Percentiles rank a stretch among this genome's conserved stretches.
Evolutionary conservation across 805 yeast genomes (phyloP).

Genomic region (Lipomyces starkeyi): DNA sequence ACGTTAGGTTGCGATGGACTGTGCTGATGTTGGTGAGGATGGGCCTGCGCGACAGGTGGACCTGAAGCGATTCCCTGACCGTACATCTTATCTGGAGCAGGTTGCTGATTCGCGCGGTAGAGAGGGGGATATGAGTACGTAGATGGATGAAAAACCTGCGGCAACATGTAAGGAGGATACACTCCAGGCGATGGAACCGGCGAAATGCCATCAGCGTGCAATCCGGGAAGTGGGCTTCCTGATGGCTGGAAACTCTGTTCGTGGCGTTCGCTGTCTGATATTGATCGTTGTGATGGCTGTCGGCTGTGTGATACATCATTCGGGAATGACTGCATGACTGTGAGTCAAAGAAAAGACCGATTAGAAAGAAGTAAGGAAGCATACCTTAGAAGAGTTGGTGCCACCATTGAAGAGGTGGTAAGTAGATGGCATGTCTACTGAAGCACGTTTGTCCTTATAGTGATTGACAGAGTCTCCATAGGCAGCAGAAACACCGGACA

Average conservation of each 20-base stretch:
- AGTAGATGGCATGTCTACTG: constrained; percentile 16
- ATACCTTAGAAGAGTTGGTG: background rate
- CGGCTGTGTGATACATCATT: constrained; percentile 28
- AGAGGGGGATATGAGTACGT: constrained; percentile 16
- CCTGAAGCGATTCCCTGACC: background rate
- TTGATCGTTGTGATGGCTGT: constrained; percentile 34
- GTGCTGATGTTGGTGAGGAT: constrained; percentile 8
- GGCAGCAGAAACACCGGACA: constrained; percentile 20
- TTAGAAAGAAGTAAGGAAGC: background rate
- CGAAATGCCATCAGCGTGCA: constrained; percentile 10
- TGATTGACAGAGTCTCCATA: background rate
- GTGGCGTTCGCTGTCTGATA: constrained; percentile 30
- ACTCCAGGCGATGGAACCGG: constrained; percentile 16
- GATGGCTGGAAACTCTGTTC: constrained; percentile 21
- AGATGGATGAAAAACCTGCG: constrained; percentile 14
- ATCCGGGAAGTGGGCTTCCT: constrained; percentile 20
- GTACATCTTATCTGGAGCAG: background rate
- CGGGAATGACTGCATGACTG: constrained; percentile 3
- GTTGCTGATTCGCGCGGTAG: constrained; percentile 14
- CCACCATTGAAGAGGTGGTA: constrained; percentile 18
- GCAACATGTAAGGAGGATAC: constrained; percentile 18
- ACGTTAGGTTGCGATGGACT: constrained; percentile 3
- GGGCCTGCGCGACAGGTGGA: constrained; percentile 12
- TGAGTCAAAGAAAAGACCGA: background rate
- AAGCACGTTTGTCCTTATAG: constrained; percentile 28